These are phyloP conservation scores for Lavandula angustifolia DNA, from an alignment of 257 asterid genomes.

Conservation along the genomic window DNA sequence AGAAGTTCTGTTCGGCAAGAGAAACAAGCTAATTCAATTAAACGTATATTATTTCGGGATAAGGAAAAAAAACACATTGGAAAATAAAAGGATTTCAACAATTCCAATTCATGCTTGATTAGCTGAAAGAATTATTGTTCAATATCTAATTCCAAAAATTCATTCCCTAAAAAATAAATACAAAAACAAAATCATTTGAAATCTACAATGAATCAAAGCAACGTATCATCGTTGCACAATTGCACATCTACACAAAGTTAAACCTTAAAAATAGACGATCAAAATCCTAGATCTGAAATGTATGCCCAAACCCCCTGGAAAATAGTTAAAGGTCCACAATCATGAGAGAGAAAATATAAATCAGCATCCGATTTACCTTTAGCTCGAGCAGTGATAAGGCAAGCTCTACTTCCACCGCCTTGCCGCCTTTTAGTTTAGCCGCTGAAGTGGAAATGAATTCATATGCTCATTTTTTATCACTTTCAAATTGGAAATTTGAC, in stretches of 20 bases:
- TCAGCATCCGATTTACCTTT: neutral
- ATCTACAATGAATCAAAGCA: conserved; percentile 9
- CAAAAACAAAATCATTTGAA: neutral
- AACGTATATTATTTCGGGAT: no score
- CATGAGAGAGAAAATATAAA: conserved; percentile 2
- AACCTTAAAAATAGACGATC: neutral
- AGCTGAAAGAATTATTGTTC: no score
- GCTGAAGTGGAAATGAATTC: no score
- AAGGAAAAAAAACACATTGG: no score
- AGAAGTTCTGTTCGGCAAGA: no score
- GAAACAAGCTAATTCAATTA: no score
- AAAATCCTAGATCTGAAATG: conserved; percentile 26
- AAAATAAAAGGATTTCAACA: no score
- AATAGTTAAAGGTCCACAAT: neutral
- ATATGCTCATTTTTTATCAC: no score
- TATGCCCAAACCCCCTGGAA: conserved; percentile 20
- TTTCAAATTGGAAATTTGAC: no score
- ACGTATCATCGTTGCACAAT: neutral
- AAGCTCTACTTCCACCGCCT: conserved; percentile 19
- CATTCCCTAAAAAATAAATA: no score
- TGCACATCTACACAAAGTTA: neutral
- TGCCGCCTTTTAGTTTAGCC: no score
- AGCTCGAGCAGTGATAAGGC: conserved; percentile 1
- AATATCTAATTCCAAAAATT: no score
- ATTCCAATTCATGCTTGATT: neutral